A percentile compares a stretch with the other conserved stretches of the same genome.
phyloP scores from a whole-genome alignment of 2,329 filamentous ascomycete genomes.

The Apiospora sp. region DNA sequence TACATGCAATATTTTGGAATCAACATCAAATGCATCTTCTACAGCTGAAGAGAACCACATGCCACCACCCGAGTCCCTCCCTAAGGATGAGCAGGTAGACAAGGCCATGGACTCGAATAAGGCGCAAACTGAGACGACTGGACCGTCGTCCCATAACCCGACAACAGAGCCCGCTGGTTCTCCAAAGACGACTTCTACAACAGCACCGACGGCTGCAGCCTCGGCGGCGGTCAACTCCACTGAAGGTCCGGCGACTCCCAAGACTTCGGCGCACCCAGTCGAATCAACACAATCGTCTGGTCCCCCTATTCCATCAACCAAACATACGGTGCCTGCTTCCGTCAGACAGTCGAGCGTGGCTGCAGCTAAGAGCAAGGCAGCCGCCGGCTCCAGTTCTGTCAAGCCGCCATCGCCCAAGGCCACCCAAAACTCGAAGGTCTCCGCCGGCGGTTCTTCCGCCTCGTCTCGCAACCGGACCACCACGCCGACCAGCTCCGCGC shows the following conservation, averaged over 20 bases:
- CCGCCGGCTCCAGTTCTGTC: slow-evolving; percentile 37
- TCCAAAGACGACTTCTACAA: slow-evolving; percentile 22
- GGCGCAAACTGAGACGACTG: neutral
- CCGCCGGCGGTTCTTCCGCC: slow-evolving; percentile 30
- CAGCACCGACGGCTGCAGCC: slow-evolving; percentile 23
- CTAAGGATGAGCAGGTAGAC: neutral
- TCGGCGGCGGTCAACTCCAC: slow-evolving; percentile 7
- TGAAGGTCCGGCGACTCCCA: slow-evolving; percentile 12
- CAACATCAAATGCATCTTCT: neutral
- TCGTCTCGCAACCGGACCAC: slow-evolving; percentile 47
- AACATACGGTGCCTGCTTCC: slow-evolving; percentile 30
- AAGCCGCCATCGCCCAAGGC: slow-evolving; percentile 40
- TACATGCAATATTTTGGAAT: slow-evolving; percentile 6
- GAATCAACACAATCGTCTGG: neutral
- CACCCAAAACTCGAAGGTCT: slow-evolving; percentile 33
- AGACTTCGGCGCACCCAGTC: neutral
- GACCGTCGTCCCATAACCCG: neutral
- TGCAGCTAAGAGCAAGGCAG: slow-evolving; percentile 35
- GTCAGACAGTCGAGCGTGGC: slow-evolving; percentile 31
- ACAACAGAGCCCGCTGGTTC: slow-evolving; percentile 14
- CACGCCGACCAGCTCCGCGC: slow-evolving; percentile 49
- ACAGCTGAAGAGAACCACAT: neutral
- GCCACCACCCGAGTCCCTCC: neutral
- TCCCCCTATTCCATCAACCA: slow-evolving; percentile 28
- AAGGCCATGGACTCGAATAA: neutral